Evolutionary conservation across 73 alveolate genomes (phyloP).

Genomic region (Paramecium caudatum): DNA sequence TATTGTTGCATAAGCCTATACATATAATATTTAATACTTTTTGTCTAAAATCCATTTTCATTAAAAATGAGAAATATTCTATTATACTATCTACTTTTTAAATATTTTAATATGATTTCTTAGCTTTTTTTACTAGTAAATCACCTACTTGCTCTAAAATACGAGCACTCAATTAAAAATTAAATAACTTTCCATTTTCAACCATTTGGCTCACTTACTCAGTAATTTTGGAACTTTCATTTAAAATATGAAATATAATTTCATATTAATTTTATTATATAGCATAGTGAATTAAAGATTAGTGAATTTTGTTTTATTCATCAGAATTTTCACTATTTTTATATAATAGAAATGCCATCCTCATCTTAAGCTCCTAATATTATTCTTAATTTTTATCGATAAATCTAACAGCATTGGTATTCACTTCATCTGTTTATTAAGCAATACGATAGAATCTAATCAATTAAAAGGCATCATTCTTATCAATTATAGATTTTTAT

Average conservation of each 20-base stretch:
- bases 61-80: not conserved
- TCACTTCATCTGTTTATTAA: not conserved
- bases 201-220: not conserved
- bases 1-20: not conserved
- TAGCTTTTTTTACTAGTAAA: not conserved
- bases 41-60: not conserved
- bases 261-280: not conserved
- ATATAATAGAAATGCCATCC: not conserved
- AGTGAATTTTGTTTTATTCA: not conserved
- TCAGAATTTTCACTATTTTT: not conserved
- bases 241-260: not conserved
- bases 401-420: not conserved
- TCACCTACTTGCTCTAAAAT: not conserved
- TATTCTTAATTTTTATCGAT: not conserved
- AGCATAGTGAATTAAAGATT: not conserved
- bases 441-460: not conserved
- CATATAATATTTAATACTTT: not conserved
- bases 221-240: not conserved
- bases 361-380: not conserved
- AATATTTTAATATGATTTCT: not conserved
- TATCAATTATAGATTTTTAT: not conserved
- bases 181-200: not conserved
- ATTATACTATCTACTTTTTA: not conserved
- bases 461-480: not conserved
- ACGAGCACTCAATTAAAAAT: slow-evolving; percentile 9